These are phyloP conservation scores for Entoloma clypeatum DNA, from an alignment of 1,284 basidiomycete species.

Conservation along the genomic window DNA sequence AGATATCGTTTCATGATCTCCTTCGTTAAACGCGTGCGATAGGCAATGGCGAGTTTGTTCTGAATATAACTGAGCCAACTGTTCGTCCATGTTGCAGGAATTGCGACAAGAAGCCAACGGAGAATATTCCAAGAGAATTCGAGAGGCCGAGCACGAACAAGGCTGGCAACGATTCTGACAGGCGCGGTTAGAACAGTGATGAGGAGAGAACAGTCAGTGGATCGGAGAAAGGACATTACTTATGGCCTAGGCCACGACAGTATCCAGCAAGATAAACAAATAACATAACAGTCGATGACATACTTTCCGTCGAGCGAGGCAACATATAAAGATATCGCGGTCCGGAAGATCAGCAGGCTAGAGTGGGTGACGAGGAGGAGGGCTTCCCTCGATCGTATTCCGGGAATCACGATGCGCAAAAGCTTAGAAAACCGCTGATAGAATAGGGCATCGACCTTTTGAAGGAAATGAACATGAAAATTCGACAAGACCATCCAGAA, in stretches of 20 bases:
- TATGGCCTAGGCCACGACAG: no score
- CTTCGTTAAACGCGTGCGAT: slow-evolving; percentile 84
- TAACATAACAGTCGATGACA: no score
- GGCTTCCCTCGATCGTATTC: slow-evolving; percentile 82
- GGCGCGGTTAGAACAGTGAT: slow-evolving; percentile 7
- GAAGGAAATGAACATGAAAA: slow-evolving; percentile 9
- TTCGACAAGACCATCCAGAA: background rate
- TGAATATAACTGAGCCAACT: slow-evolving; percentile 95
- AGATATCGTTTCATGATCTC: slow-evolving; percentile 86
- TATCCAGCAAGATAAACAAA: no score
- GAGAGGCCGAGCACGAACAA: slow-evolving; percentile 83
- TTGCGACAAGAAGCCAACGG: slow-evolving; percentile 90
- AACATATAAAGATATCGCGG: slow-evolving; percentile 92
- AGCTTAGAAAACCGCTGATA: slow-evolving; percentile 79
- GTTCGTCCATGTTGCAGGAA: slow-evolving; percentile 96
- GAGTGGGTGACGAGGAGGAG: slow-evolving; percentile 86
- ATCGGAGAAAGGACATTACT: slow-evolving; percentile 7
- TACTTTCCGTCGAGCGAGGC: slow-evolving; percentile 91
- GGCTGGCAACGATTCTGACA: slow-evolving; percentile 84
- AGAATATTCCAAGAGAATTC: slow-evolving; percentile 85
- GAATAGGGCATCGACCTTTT: slow-evolving; percentile 87
- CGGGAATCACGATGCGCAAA: slow-evolving; percentile 87
- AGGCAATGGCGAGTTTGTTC: slow-evolving; percentile 90
- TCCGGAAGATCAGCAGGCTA: slow-evolving; percentile 82
- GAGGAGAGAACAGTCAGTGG: slow-evolving; percentile 6